Evolutionary conservation across 495 filamentous ascomycete species (phyloP), one percentile per base, ranked within the genome.

Genomic region (Penicillium tannophilum): DNA sequence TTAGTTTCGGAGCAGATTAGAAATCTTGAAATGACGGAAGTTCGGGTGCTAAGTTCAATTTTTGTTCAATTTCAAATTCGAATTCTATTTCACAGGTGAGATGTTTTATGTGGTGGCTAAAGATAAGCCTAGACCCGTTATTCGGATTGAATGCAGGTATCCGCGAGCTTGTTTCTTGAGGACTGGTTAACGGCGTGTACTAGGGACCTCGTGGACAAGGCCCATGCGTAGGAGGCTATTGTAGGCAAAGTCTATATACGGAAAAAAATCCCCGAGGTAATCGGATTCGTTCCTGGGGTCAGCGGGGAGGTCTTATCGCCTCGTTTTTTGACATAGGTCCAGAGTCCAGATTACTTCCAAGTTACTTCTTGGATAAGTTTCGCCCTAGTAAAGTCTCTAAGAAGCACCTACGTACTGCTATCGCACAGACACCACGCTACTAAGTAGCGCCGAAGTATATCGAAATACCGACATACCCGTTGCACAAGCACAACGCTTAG

Each of bases 61-160:
- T 23, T 23, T 23, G 20, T 23, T 23, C 20, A 1, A 23, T 23
- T 23, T 23, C 20, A 23, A 23, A 23, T 23, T 2, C 20, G 2
- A 23, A 23, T 23, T 23, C 20, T 23, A 23, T 23, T 23, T 23
- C 20, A 23, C n/a, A n/a, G n/a, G n/a, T 23, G 20, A 23, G 20
- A 23, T 23, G 20, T 23, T 23, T 23, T 23, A 16, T 17, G 39
- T 41, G 39, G 39, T 17, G 39, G 39, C 39, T 41, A 41, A 41
- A 4, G 28, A 28, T 28, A 28, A 28, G 33, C 33, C 33, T 14
- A 36, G 33, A 36, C 33, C 28, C 28, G 39, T 17, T 41, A 33
- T 23, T 44, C 14, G 17, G 19, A 30, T 58, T 48, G 26, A 58
- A 24, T 61, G 59, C 59, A 61, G 47, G 31, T 57, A 61, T 61